Evolutionary conservation across 768 basidiomycete genomes (phyloP).

Genomic region (Boletellus ananiceps): DNA sequence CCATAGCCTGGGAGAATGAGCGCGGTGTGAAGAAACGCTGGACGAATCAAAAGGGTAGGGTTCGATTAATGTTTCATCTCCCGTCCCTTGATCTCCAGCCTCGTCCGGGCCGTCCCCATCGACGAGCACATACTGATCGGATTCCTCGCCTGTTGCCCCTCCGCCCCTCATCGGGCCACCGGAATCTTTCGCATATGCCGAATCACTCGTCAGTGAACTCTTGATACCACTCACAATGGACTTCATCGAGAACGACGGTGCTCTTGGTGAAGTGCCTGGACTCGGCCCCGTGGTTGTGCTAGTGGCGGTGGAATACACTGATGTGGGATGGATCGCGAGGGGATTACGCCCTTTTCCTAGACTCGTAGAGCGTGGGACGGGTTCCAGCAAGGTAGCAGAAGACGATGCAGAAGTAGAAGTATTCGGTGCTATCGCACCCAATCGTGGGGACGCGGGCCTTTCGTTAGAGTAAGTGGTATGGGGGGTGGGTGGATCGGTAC

Average conservation of each 20-base stretch:
- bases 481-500: slow-evolving; percentile 6
- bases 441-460: slow-evolving; percentile 17
- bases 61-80: slow-evolving; percentile 19
- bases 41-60: slow-evolving; percentile 20
- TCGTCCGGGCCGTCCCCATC: slow-evolving; percentile 13
- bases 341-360: slow-evolving; percentile 6
- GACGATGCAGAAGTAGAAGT: slow-evolving; percentile 21
- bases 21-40: slow-evolving; percentile 21
- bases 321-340: slow-evolving; percentile 11
- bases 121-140: slow-evolving; percentile 27
- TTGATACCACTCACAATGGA: slow-evolving; percentile 21
- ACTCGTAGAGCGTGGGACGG: slow-evolving; percentile 25
- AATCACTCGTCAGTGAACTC: slow-evolving; percentile 15
- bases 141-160: slow-evolving; percentile 7
- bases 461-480: slow-evolving; percentile 1
- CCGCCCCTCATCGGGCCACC: background rate
- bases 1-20: slow-evolving; percentile 7
- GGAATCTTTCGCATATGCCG: slow-evolving; percentile 3
- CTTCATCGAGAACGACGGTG: slow-evolving; percentile 21
- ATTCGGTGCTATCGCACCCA: background rate
- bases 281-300: slow-evolving; percentile 4
- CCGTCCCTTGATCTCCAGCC: slow-evolving; percentile 5
- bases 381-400: slow-evolving; percentile 15
- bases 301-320: slow-evolving; percentile 9
- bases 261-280: slow-evolving; percentile 12